A percentile compares a stretch with the other conserved stretches of the same genome.
phyloP scores from a whole-genome alignment of 768 basidiomycete species.

The Tephrocybe sp. region DNA sequence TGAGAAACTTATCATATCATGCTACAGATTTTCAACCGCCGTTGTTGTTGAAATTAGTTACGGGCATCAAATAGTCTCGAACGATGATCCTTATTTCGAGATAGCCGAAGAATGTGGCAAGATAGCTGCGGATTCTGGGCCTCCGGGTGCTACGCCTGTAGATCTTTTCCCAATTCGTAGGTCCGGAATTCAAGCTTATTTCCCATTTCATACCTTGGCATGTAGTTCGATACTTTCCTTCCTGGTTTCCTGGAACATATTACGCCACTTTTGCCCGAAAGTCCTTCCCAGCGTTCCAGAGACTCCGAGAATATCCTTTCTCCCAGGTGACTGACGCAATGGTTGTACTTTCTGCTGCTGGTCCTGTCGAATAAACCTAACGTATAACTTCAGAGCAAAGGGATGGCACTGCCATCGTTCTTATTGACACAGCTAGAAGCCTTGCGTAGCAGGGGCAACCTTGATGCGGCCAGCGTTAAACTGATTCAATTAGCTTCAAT shows the following conservation, averaged over 20 bases:
- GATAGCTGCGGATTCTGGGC: constrained; percentile 20
- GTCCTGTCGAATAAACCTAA: too few species aligned
- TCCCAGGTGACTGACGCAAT: constrained; percentile 11
- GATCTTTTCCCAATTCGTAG: constrained; percentile 23
- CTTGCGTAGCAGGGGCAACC: constrained; percentile 5
- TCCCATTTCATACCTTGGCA: neutral
- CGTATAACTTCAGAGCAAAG: constrained; percentile 12
- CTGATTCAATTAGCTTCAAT: constrained; percentile 19
- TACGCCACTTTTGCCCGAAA: constrained; percentile 18
- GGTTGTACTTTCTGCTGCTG: constrained; percentile 2
- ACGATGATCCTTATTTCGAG: constrained; percentile 35
- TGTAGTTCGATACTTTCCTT: constrained; percentile 29
- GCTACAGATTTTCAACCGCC: constrained; percentile 9
- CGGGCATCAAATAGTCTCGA: constrained; percentile 28
- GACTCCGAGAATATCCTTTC: constrained; percentile 16
- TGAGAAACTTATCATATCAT: neutral
- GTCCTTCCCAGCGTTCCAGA: neutral
- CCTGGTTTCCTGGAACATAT: constrained; percentile 29
- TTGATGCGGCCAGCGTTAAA: neutral
- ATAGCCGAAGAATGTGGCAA: constrained; percentile 30
- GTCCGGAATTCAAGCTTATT: constrained; percentile 6
- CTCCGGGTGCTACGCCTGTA: constrained; percentile 20
- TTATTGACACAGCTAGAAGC: constrained; percentile 16
- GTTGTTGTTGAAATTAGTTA: constrained; percentile 26
- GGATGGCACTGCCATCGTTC: constrained; percentile 22